These are phyloP conservation scores for Miscanthus sacchariflorus DNA, from an alignment of 202 grass and related monocot genomes.

Conservation along the genomic window DNA sequence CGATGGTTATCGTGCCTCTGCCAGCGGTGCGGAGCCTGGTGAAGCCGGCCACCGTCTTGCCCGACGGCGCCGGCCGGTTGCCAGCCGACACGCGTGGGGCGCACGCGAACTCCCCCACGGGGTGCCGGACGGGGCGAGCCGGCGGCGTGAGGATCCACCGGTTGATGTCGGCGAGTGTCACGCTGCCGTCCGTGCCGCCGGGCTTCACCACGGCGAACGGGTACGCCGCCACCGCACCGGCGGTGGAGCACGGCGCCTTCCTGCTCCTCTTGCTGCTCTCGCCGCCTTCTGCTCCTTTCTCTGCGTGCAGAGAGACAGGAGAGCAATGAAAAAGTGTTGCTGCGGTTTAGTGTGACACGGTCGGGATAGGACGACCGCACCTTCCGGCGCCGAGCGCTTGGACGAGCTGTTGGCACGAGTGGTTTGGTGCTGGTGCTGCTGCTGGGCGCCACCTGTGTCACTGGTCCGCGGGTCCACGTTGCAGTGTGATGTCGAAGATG, in stretches of 20 bases:
- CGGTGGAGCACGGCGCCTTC: background rate
- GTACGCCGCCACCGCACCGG: constrained; percentile 50
- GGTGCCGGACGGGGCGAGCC: constrained; percentile 73
- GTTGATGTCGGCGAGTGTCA: constrained; percentile 89
- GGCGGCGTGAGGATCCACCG: constrained; percentile 71
- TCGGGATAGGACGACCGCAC: background rate
- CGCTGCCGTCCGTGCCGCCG: constrained; percentile 64
- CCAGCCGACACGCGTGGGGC: constrained; percentile 47
- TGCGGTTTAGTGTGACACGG: background rate
- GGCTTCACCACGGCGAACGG: constrained; percentile 88
- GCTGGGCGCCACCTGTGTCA: background rate
- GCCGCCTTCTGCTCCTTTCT: background rate
- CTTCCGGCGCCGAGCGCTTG: constrained; percentile 42
- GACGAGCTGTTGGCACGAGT: constrained; percentile 18
- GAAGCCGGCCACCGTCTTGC: constrained; percentile 72
- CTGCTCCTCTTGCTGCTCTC: constrained; percentile 40
- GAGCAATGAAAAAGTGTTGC: background rate
- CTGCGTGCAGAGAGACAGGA: constrained; percentile 7
- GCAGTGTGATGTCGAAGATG: constrained; percentile 27
- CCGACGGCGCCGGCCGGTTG: constrained; percentile 66
- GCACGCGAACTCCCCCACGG: constrained; percentile 78
- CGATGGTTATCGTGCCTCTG: constrained; percentile 79
- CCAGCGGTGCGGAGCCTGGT: constrained; percentile 79
- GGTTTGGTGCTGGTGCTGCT: background rate
- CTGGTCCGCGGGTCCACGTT: background rate